Evolutionary conservation across 1,139 yeast species (phyloP), one percentile per base, ranked within the genome.

Genomic region (Yamadazyma taylorii): DNA sequence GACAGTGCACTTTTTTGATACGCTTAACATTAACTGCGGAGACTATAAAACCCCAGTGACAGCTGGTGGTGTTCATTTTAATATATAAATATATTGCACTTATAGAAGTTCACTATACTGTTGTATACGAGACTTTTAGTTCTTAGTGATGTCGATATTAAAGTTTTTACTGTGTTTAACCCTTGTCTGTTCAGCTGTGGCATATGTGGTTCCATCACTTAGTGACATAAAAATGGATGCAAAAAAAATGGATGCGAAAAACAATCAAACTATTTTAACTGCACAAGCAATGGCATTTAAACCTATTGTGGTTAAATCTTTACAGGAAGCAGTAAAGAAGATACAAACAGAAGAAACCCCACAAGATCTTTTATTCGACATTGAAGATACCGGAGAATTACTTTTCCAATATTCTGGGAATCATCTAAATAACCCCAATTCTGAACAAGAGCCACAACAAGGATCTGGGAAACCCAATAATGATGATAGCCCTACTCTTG

Each of bases 361-460:
- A 6, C 19, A 15, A 4, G 24, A 24, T 5, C 31, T 22, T 3
- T 7, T n/a, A 9, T 41, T 36, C 28, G 17, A 33, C 28, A 35
- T 40, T 33, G 35, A 35, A 23, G 34, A 40, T 36, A 40, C 39
- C 23, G 45, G 42, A 5, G 36, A 38, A 34, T 29, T 44, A 31
- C 37, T 45, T 30, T 39, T 45, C 36, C 23, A 35, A 27, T 45
- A 45, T 41, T 40, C 41, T 36, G 47, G 46, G 34, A 40, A 33
- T 17, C 25, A 33, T 8, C 37, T 46, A 10, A 13, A 12, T 3
- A 14, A 21, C n/a, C 36, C 40, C 10, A 17, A 24, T 14, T 17
- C 11, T 14, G 30, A n/a, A n/a, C 15, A 25, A 13, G 10, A 24
- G 5, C 21, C 36, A 19, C 17, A 24, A 21, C 13, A 27, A 27